Evolutionary conservation across 176 grass and related monocot species (phyloP), one percentile per base, ranked within the genome.

Genomic region (Bromus sterilis): DNA sequence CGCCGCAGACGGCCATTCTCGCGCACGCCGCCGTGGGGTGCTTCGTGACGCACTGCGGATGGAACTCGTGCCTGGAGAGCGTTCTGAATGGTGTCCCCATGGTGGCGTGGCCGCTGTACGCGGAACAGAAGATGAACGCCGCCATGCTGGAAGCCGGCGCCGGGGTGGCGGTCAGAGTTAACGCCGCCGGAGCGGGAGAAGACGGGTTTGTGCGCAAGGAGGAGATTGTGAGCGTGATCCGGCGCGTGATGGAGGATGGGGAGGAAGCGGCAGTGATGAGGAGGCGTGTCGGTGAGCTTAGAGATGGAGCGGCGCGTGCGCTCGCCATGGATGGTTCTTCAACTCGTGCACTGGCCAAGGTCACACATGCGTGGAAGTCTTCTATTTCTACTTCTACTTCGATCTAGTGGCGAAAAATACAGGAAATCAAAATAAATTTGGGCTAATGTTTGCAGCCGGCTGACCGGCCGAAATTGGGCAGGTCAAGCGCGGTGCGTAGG

Each of bases 21-120:
- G 60, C 57, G 0, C 93, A 96, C 10, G 24, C 3, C 2, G 39
- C 90, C 0, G 15, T 84, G 0, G 85, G 85, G 0, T 89, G 90
- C 8, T 96, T 90, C 1, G 10, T 96, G 9, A 92, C 85, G 4
- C 90, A 96, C 25, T 96, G 93, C n/a, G 93, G 93, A 1, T 92
- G 87, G 93, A 96, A 96, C 86, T 96, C 93, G 0, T 25, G 43
- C 0, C n/a, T 93, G 1, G 90, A 93, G 73, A 83, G 85, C 0
- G 26, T 93, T 2, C 39, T 66, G 0, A 60, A 88, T 13, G 90
- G 85, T 0, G 80, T 91, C 20, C 93, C 93, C 0, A 96, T 96
- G 82, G 58, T 96, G 2, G 88, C 90, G 0, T 93, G 90, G 93
- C 90, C 90, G 1, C 85, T 90, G 7, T 86, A 80, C 5, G 93